Evolutionary conservation across 1,284 basidiomycete species (phyloP).

Genomic region (Tylopilus sp.): DNA sequence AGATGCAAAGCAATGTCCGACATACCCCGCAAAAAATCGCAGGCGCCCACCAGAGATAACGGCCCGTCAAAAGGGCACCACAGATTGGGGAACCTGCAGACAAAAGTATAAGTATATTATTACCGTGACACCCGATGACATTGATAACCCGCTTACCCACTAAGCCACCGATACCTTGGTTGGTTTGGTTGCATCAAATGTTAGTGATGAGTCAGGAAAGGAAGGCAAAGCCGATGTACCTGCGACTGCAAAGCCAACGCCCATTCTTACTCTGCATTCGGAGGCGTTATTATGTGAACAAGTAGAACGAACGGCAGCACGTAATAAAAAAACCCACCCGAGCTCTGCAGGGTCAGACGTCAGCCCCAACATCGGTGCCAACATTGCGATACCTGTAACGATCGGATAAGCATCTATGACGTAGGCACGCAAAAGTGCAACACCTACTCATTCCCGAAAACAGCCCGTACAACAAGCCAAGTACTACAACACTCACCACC

Average conservation of each 20-base stretch:
- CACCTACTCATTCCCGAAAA: conserved; percentile 42
- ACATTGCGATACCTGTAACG: conserved; percentile 23
- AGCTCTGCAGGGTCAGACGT: conserved; percentile 25
- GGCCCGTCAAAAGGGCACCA: conserved; percentile 28
- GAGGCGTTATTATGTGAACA: not conserved
- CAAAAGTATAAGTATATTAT: not conserved
- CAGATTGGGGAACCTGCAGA: conserved; percentile 28
- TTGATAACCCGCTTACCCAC: conserved; percentile 17
- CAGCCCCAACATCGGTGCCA: conserved; percentile 26
- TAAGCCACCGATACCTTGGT: conserved; percentile 25
- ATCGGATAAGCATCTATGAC: not conserved
- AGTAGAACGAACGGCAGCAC: not conserved
- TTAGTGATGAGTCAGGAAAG: not conserved
- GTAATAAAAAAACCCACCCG: conserved; percentile 17
- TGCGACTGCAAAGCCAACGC: conserved; percentile 23
- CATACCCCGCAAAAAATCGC: conserved; percentile 29
- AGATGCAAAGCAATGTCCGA: not conserved
- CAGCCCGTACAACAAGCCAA: conserved; percentile 47
- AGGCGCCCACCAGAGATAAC: conserved; percentile 31
- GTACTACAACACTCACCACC: conserved; percentile 39
- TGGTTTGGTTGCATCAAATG: not conserved
- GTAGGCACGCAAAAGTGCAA: not conserved
- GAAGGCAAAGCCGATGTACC: conserved; percentile 11
- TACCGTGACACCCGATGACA: not conserved
- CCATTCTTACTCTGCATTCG: conserved; percentile 20